phyloP scores from a whole-genome alignment of 345 rosid species.

The Eutrema heterophyllum region DNA sequence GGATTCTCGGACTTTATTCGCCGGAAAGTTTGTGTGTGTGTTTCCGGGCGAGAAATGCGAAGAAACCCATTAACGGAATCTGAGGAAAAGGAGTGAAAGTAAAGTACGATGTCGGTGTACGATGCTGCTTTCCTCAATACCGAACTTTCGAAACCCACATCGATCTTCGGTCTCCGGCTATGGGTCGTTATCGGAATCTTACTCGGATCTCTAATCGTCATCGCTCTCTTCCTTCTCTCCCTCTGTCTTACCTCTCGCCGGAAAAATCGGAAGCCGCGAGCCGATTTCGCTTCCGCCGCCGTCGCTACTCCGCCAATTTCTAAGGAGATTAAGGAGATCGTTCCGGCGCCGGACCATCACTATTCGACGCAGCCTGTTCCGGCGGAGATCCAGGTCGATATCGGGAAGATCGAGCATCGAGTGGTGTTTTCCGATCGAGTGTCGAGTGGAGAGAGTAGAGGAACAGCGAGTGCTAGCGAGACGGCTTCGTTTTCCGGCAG shows the following conservation, averaged over 20 bases:
- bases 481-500: slow-evolving; percentile 48
- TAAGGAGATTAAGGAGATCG: slow-evolving; percentile 84
- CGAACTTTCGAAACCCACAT: slow-evolving; percentile 57
- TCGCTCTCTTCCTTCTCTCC: slow-evolving; percentile 74
- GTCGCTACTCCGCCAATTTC: slow-evolving; percentile 41
- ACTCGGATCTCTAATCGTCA: slow-evolving; percentile 71
- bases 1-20: neutral
- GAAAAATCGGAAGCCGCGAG: slow-evolving; percentile 34
- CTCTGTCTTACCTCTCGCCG: slow-evolving; percentile 71
- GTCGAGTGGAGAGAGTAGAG: slow-evolving; percentile 77
- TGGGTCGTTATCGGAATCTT: slow-evolving; percentile 81
- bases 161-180: slow-evolving; percentile 69
- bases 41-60: slow-evolving; percentile 18
- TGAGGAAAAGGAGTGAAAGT: neutral
- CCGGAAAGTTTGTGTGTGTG: neutral
- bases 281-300: slow-evolving; percentile 25
- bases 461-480: slow-evolving; percentile 57
- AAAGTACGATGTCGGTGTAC: slow-evolving; percentile 15
- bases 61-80: neutral
- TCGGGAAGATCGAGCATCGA: slow-evolving; percentile 88
- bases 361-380: slow-evolving; percentile 33
- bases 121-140: slow-evolving; percentile 30
- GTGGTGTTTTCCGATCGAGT: slow-evolving; percentile 71
- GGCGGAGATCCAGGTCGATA: slow-evolving; percentile 84
- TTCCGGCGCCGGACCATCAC: slow-evolving; percentile 40